These are phyloP conservation scores for Rauvolfia tetraphylla DNA, from an alignment of 257 asterid species.

Conservation along the genomic window DNA sequence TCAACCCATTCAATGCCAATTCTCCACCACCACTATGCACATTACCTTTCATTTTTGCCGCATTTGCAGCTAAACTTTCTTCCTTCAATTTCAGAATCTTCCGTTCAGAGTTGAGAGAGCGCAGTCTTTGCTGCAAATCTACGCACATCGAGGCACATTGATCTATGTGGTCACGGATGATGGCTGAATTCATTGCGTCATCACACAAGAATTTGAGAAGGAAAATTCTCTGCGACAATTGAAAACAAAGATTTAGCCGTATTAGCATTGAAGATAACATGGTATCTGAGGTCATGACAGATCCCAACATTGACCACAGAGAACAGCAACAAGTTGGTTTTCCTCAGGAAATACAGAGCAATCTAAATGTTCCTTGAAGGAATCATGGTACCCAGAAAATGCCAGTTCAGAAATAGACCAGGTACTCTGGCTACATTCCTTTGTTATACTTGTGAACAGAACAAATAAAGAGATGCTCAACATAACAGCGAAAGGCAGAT, in stretches of 20 bases:
- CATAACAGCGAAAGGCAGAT: background rate
- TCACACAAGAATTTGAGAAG: conserved; percentile 84
- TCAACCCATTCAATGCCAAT: conserved; percentile 45
- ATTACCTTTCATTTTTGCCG: conserved; percentile 45
- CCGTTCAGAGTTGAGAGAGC: conserved; percentile 57
- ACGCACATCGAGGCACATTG: conserved; percentile 54
- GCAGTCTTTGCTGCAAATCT: conserved; percentile 77
- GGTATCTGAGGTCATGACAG: background rate
- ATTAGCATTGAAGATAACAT: conserved; percentile 12
- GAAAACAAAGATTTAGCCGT: conserved; percentile 15
- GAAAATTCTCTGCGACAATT: conserved; percentile 69
- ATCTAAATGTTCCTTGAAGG: background rate
- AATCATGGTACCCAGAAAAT: background rate
- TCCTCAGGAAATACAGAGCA: conserved; percentile 2
- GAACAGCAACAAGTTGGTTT: background rate
- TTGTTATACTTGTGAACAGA: background rate
- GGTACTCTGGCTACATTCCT: background rate
- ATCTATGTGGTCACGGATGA: conserved; percentile 69
- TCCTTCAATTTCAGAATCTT: conserved; percentile 57
- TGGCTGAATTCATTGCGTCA: conserved; percentile 65
- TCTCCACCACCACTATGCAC: conserved; percentile 44
- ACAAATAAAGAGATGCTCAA: background rate
- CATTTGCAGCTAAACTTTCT: conserved; percentile 44
- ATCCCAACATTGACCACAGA: background rate
- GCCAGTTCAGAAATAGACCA: background rate